Percentiles rank a stretch among this genome's conserved stretches.
Evolutionary conservation across 2,329 filamentous ascomycete species (phyloP).

Genomic region (Sordariomycetes sp.): DNA sequence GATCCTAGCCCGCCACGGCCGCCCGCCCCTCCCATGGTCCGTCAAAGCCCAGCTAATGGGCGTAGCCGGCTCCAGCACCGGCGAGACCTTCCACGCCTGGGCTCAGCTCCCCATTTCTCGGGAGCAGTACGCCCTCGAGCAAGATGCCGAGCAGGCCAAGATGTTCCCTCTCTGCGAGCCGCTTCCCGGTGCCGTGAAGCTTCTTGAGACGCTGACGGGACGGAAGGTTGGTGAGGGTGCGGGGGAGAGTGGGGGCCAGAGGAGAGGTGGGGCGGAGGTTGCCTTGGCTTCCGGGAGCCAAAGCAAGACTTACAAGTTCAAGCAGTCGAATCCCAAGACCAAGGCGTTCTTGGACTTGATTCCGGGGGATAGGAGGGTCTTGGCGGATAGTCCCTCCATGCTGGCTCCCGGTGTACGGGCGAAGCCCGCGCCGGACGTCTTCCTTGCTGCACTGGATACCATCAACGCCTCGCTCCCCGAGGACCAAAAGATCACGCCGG

Average conservation of each 20-base stretch:
- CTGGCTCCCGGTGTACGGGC: slow-evolving; percentile 52
- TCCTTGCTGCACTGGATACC: slow-evolving; percentile 69
- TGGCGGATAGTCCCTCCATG: slow-evolving; percentile 78
- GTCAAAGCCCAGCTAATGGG: slow-evolving; percentile 78
- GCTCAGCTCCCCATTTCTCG: slow-evolving; percentile 66
- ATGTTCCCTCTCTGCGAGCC: slow-evolving; percentile 65
- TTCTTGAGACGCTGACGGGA: slow-evolving; percentile 35
- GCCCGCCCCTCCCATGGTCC: slow-evolving; percentile 72
- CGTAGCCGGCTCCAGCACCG: slow-evolving; percentile 38
- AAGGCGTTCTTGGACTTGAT: slow-evolving; percentile 51
- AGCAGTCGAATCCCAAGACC: slow-evolving; percentile 58
- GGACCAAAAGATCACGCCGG: slow-evolving; percentile 56
- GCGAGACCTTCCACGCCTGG: slow-evolving; percentile 57
- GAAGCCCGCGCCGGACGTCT: slow-evolving; percentile 92
- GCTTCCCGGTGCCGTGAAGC: slow-evolving; percentile 60
- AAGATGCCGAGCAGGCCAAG: slow-evolving; percentile 50
- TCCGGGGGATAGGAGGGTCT: slow-evolving; percentile 53
- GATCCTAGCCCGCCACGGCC: slow-evolving; percentile 62
- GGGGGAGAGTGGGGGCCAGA: too few relatives aligned
- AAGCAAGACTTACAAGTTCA: slow-evolving; percentile 54
- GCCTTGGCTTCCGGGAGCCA: too few relatives aligned
- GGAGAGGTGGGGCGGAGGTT: too few relatives aligned
- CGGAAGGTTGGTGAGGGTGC: too few relatives aligned
- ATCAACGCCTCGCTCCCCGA: slow-evolving; percentile 63
- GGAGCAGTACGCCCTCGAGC: slow-evolving; percentile 50